Evolutionary conservation across 2,329 filamentous ascomycete genomes (phyloP), one percentile per base, ranked within the genome.

Genomic region (Mariannaea elegans): DNA sequence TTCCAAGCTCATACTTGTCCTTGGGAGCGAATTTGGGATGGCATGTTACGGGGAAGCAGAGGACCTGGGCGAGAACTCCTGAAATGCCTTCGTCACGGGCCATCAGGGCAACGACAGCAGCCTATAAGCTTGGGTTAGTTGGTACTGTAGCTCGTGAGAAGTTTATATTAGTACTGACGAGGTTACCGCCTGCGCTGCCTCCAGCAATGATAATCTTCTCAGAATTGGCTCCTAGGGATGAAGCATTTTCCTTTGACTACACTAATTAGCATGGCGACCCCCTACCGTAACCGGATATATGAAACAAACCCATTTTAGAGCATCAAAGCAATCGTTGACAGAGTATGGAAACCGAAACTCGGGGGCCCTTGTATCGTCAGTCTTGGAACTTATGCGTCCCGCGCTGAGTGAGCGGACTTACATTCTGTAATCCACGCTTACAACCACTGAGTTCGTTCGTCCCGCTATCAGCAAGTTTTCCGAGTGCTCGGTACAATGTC

Each of bases 401-500:
- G 4, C 12, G 4, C 4, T 19, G 13, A 21, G 32, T 29, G 23
- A 42, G 14, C n/a, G 19, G 1, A 63, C 72, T 60, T 55, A 76
- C 76, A 76, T 65, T 32, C 77, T 68, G 49, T 78, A 79, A 42
- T 74, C 73, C 5, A 79, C 71, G 41, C 75, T 77, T 23, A 76
- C 71, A 4, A 78, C 74, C 2, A 78, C 73, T 0, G 75, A 73
- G 21, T 74, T 69, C 19, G 70, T 71, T 48, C 67, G 64, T 10
- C 64, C 71, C 0, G 73, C 76, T 13, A 75, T 69, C 31, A 76
- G 67, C 38, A 76, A 53, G 47, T 75, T 77, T 69, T 78, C 76
- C 2, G 68, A 65, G 29, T 72, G 70, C 48, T 79, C 76, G 6
- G 71, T 71, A 55, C 70, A 70, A 31, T 77, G 75, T 2, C 69